A percentile compares a stretch with the other conserved stretches of the same genome.
Conservation (phyloP, 306 rosid species). For the Corylus heterophylla region DNA sequence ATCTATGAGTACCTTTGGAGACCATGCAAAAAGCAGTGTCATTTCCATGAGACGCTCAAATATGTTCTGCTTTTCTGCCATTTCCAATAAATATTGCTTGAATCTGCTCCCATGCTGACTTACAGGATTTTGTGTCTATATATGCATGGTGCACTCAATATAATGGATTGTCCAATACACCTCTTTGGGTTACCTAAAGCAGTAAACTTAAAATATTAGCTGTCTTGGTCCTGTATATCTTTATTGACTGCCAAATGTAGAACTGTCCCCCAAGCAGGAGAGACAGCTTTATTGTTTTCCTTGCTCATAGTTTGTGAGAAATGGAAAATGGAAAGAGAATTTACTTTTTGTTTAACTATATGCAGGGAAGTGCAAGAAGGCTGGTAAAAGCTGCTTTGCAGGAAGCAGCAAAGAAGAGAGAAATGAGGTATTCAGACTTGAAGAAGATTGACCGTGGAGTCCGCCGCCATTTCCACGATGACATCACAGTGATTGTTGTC, state of each 20-base stretch:
- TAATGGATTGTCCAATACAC: neutral
- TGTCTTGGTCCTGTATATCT: neutral
- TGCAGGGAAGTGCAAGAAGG: conserved; percentile 95
- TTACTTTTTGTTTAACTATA: neutral
- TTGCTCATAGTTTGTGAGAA: neutral
- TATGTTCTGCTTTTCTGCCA: neutral
- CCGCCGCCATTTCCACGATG: conserved; percentile 97
- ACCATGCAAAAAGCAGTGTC: neutral
- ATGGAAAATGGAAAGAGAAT: neutral
- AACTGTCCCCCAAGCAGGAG: neutral
- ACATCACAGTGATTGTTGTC: conserved; percentile 89
- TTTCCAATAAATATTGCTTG: neutral
- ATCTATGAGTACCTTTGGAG: neutral
- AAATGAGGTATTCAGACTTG: conserved; percentile 96
- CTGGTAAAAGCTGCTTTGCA: conserved; percentile 82
- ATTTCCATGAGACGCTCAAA: neutral
- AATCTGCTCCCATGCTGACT: neutral
- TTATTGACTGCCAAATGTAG: neutral
- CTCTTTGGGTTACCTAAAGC: neutral
- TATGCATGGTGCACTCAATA: neutral
- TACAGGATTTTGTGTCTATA: neutral
- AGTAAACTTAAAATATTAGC: neutral
- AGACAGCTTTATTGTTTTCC: neutral
- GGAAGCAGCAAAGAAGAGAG: conserved; percentile 96
- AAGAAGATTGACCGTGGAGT: conserved; percentile 96